Evolutionary conservation across 495 filamentous ascomycete species (phyloP).

Genomic region (Mytilinidion resinicola): DNA sequence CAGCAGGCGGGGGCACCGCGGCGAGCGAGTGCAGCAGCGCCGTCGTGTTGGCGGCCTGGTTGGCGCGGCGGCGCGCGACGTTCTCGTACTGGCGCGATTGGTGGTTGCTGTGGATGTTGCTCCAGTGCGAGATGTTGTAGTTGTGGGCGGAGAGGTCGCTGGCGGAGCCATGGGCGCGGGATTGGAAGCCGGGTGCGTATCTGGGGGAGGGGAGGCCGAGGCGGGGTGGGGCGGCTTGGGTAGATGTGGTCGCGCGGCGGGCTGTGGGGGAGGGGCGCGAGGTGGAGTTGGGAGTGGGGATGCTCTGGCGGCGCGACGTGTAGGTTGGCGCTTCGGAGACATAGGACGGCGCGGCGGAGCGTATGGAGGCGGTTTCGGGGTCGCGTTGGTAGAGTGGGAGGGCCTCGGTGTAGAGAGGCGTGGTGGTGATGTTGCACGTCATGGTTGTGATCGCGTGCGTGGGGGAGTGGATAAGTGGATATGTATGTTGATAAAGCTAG

Average conservation of each 20-base stretch:
- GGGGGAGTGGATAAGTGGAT: neutral
- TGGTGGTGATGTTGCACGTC: constrained; percentile 29
- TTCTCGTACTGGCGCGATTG: constrained; percentile 25
- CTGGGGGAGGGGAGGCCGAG: constrained; percentile 21
- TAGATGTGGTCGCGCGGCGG: too few species aligned
- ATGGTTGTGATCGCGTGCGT: constrained; percentile 7
- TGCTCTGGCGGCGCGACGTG: constrained; percentile 17
- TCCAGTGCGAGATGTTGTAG: constrained; percentile 27
- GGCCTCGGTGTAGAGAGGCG: constrained; percentile 24
- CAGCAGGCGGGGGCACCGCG: neutral
- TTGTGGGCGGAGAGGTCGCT: constrained; percentile 18
- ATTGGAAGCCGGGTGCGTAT: constrained; percentile 29
- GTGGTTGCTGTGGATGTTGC: constrained; percentile 20
- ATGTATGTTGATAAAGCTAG: too few species aligned
- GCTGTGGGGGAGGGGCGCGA: neutral
- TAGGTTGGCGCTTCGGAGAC: constrained; percentile 34
- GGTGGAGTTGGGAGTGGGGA: constrained; percentile 9
- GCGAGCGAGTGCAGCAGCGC: neutral
- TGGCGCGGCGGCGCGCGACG: constrained; percentile 29
- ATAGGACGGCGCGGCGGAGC: constrained; percentile 31
- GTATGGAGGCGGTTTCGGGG: constrained; percentile 28
- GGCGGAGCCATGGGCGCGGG: constrained; percentile 16
- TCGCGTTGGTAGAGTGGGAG: constrained; percentile 31
- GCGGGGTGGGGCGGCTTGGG: constrained; percentile 2
- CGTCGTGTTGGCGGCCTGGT: constrained; percentile 18